Evolutionary conservation across 2,329 filamentous ascomycete genomes (phyloP), one percentile per base, ranked within the genome.

Genomic region (Didymella lethalis): DNA sequence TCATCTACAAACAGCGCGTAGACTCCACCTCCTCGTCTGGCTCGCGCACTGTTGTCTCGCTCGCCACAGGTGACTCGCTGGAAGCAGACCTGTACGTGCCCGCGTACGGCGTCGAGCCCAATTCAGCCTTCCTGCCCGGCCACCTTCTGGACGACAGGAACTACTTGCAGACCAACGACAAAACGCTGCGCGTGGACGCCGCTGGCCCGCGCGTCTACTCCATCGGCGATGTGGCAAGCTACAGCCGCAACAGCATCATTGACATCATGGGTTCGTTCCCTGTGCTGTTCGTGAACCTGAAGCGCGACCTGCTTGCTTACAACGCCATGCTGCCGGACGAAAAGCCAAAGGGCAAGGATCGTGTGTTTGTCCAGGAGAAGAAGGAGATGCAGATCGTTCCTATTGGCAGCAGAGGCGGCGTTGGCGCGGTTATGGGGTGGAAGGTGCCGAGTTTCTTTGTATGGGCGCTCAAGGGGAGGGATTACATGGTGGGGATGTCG

Each of bases 21-120:
- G 66, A 72, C 20, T 67, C 66, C 20, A 47, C 49, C 8, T 40
- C 55, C 7, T 61, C 66, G 8, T 62, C 70, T 2, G 74, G 77
- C 32, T 79, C 75, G 28, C 82, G 79, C 59, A 77, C 78, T 4
- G 65, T 84, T 25, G 20, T 75, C 48, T 65, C 61, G 0, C 64
- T 77, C 14, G 55, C 62, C 59, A 81, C 83, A 57, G 84, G 84
- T 41, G 75, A 80, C 45, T 77, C 71, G 2, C 64, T 84, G 38
- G 76, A 77, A 1, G 78, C 80, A 2, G 85, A 87, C 64, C 61
- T 85, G 25, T 86, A 83, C 67, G 81, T 87, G 54, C 79, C 81
- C 3, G 83, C 82, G 0, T 79, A 79, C 14, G 85, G 85, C 28
- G 81, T 81, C 12, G 67, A 73, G 7, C 84, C 84, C 0, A 86